Evolutionary conservation across 1,139 yeast genomes (phyloP).

Genomic region (Debaryomyces robertsiae): DNA sequence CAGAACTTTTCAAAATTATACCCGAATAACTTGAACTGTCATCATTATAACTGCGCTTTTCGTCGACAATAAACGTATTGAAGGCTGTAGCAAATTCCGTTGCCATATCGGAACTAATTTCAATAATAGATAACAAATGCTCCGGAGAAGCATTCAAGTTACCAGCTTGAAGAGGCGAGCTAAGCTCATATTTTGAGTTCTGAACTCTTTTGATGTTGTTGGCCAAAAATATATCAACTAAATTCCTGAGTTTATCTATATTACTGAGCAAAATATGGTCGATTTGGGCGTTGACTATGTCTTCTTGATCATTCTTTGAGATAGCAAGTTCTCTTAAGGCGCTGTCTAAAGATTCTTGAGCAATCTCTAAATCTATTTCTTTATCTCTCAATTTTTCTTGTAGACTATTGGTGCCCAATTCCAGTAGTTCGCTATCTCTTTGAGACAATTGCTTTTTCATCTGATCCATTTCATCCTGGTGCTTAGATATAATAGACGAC

Average conservation of each 20-base stretch:
- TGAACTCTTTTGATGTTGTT: conserved; percentile 75
- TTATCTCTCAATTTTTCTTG: conserved; percentile 60
- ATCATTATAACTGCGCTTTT: conserved; percentile 55
- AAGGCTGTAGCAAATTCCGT: conserved; percentile 83
- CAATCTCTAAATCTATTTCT: conserved; percentile 78
- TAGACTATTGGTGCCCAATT: conserved; percentile 32
- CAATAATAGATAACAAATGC: conserved; percentile 68
- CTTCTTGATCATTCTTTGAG: conserved; percentile 56
- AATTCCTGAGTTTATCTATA: conserved; percentile 51
- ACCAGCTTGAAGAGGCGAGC: conserved; percentile 83
- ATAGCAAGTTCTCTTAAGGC: conserved; percentile 64
- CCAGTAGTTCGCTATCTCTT: conserved; percentile 25
- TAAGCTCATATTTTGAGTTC: conserved; percentile 70
- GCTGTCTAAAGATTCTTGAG: conserved; percentile 77
- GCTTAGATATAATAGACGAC: conserved; percentile 61
- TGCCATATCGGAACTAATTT: conserved; percentile 69
- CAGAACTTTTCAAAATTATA: conserved; percentile 68
- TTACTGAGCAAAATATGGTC: conserved; percentile 56
- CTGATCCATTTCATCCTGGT: conserved; percentile 55
- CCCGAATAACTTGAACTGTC: conserved; percentile 59
- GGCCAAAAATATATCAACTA: conserved; percentile 72
- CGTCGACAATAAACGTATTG: conserved; percentile 78
- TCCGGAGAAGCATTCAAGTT: conserved; percentile 78
- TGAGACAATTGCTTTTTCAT: conserved; percentile 41
- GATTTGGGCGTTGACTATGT: conserved; percentile 59